phyloP scores from a whole-genome alignment of 768 basidiomycete species.

The Trametes cubensis region DNA sequence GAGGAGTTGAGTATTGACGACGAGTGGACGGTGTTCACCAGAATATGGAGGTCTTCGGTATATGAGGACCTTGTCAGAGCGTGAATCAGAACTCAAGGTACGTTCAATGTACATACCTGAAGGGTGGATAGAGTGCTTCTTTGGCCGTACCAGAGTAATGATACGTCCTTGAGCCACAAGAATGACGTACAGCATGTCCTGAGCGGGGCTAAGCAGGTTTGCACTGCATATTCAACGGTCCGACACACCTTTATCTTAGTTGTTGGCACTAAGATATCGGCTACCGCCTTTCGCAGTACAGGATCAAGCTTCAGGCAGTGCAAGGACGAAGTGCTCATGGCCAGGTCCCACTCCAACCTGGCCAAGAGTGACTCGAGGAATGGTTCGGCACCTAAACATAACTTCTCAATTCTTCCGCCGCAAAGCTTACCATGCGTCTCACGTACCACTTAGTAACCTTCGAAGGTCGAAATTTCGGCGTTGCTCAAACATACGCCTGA shows the following conservation, averaged over 20 bases:
- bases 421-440: not conserved
- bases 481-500: conserved; percentile 83
- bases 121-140: conserved; percentile 94
- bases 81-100: not conserved
- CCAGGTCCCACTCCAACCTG: conserved; percentile 76
- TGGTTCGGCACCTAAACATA: conserved; percentile 71
- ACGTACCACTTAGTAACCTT: conserved; percentile 61
- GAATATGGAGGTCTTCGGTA: conserved; percentile 79
- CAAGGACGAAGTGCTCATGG: conserved; percentile 79
- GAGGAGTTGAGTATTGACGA: conserved; percentile 78
- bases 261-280: conserved; percentile 77
- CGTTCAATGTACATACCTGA: conserved; percentile 53
- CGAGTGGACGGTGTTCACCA: conserved; percentile 87
- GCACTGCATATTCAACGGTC: not conserved
- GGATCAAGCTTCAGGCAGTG: conserved; percentile 80
- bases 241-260: conserved; percentile 73
- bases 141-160: conserved; percentile 85
- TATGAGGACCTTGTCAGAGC: not conserved
- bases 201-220: not conserved
- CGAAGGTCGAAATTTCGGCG: conserved; percentile 91
- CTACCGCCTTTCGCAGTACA: conserved; percentile 68
- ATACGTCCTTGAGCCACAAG: conserved; percentile 79
- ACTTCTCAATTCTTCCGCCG: not conserved
- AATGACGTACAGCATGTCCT: conserved; percentile 93
- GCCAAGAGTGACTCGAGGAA: conserved; percentile 75